Conservation (phyloP, 2,329 filamentous ascomycete species). For the Zymoseptoria pseudotritici region DNA sequence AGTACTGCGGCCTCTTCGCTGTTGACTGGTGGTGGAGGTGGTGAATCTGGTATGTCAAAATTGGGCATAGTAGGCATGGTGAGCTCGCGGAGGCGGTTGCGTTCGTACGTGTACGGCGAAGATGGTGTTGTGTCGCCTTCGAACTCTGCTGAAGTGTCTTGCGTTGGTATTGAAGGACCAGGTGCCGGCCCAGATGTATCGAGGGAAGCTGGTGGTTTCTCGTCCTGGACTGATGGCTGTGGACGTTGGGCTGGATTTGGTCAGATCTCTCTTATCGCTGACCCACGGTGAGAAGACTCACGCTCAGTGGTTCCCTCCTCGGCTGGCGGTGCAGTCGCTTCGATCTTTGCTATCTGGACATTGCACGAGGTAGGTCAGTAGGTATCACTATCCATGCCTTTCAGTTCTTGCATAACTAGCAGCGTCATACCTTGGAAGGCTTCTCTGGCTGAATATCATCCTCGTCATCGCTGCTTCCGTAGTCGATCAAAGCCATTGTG, state of each 20-base stretch:
- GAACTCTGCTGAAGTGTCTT: neutral
- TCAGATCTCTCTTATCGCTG: neutral
- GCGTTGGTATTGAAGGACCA: neutral
- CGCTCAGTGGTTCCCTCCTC: neutral
- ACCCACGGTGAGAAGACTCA: neutral
- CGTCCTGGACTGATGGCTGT: neutral
- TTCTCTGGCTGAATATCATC: constrained; percentile 23
- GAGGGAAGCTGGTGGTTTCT: neutral
- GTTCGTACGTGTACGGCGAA: constrained; percentile 62
- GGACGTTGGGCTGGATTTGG: neutral
- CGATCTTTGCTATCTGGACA: constrained; percentile 24
- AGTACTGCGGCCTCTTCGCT: constrained; percentile 24
- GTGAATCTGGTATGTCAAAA: constrained; percentile 67
- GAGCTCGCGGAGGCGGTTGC: constrained; percentile 59
- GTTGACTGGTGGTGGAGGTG: constrained; percentile 43
- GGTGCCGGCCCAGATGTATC: neutral
- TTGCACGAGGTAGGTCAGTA: constrained; percentile 34
- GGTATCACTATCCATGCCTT: constrained; percentile 38
- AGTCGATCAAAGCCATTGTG: constrained; percentile 35
- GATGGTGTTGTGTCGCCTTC: constrained; percentile 11
- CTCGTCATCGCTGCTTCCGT: constrained; percentile 43
- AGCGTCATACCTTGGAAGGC: constrained; percentile 34
- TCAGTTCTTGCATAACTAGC: constrained; percentile 16
- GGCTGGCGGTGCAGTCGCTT: constrained; percentile 4
- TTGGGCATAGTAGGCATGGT: constrained; percentile 67